Evolutionary conservation across 495 filamentous ascomycete species (phyloP).

Genomic region (Neurospora cerealis): DNA sequence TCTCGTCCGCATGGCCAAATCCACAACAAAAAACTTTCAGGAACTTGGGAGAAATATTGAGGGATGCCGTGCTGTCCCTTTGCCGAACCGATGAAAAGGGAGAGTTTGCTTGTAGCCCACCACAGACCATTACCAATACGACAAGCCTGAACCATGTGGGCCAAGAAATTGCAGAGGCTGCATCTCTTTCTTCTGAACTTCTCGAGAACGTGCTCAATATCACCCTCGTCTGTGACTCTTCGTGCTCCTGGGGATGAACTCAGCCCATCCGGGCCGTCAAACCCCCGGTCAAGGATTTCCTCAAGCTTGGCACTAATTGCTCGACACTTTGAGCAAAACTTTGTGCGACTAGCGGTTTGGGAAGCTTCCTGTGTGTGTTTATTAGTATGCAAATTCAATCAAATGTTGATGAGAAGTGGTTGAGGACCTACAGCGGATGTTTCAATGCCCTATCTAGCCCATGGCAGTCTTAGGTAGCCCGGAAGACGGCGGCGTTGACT

Average conservation of each 20-base stretch:
- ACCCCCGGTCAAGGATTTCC: not conserved
- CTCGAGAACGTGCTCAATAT: not conserved
- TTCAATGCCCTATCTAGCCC: too few relatives aligned
- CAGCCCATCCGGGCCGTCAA: too few relatives aligned
- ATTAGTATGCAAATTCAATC: not conserved
- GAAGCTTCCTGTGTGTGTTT: not conserved
- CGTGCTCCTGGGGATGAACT: too few relatives aligned
- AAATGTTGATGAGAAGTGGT: not conserved
- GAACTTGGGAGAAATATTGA: not conserved
- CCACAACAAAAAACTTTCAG: not conserved
- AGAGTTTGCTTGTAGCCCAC: not conserved
- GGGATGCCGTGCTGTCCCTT: not conserved
- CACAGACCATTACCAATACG: too few relatives aligned
- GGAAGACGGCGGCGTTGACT: too few relatives aligned
- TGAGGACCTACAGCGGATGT: not conserved
- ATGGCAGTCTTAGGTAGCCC: too few relatives aligned
- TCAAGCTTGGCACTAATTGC: not conserved
- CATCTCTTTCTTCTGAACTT: not conserved
- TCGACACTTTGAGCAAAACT: not conserved
- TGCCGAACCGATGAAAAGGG: not conserved
- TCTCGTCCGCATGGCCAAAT: too few relatives aligned
- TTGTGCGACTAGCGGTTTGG: too few relatives aligned
- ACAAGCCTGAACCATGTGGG: not conserved
- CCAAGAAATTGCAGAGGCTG: not conserved
- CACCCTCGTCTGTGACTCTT: not conserved